Base-by-base conservation (phyloP, 352 stramenopile genomes). In the Achlya hypogyna region DNA sequence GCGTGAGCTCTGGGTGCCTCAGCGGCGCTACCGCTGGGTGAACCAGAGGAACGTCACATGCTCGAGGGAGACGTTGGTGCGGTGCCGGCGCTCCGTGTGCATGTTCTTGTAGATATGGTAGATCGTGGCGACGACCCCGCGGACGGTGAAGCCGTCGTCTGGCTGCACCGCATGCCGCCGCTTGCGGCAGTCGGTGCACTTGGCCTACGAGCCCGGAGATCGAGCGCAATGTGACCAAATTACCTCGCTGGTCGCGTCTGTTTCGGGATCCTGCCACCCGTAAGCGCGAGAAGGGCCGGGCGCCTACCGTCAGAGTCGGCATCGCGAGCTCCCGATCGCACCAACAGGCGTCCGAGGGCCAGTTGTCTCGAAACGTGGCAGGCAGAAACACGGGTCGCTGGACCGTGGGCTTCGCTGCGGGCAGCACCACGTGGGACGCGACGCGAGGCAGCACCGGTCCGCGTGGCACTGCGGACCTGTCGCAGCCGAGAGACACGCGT, bases 21-120 rank as follows among this genome's bases (percentile, higher is more conserved):
- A 56, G 43, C 23, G 25, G 25, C 22, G 22, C 12, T 10, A 58
- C 51, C 28, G 42, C 18, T 42, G 47, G 5, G 5, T 42, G 6
- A 38, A 28, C 38, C 27, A 67, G 28, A 31, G 47, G n/a, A 34
- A 67, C 16, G 42, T 58, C 35, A 28, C n/a, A 10, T 43, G 29
- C 31, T 9, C 9, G 28, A 32, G 14, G 12, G 49, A 56, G 10
- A 20, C n/a, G 25, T 3, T 56, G 12, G 25, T 22, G 6, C 10
- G 29, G 34, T 23, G 20, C 29, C 52, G 32, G 8, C 51, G 43
- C 27, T 67, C 60, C 14, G 51, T 32, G n/a, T 67, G 60, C 42
- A 58, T 42, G 16, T 6, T 22, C 28, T 67, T 59, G 60, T 67
- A 67, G 14, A 58, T 40, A 16, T 56, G 45, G 59, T 60, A 38